Base-by-base conservation (phyloP, 208 protist genomes). In the Leishmania major region DNA sequence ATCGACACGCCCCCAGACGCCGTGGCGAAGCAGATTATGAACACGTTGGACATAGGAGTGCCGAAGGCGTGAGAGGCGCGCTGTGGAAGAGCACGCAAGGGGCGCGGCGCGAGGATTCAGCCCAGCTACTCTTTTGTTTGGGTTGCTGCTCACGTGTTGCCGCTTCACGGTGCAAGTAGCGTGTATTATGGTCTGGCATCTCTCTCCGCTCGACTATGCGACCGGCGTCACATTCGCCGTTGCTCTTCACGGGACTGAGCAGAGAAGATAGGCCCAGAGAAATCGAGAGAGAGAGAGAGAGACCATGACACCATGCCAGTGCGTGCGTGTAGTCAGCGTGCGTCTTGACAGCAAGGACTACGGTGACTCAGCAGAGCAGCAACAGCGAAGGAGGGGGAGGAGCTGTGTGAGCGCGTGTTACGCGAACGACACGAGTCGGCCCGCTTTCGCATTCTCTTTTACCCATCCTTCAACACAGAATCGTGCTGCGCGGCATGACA, bases 1-100 rank as follows among this genome's bases (percentile, higher is more conserved):
- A 97, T 97, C 78, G 92, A 96, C 87, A 97, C 89, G 59, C 94
- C 94, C 47, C 90, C 94, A 0, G 94, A 97, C 75, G 79, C 84
- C 6, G 81, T 97, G 22, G 94, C 94, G 53, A 84, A 81, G 77
- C 87, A 94, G 84, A 95, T 97, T 75, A 84, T 96, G 57, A 84
- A 75, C 70, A 94, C 86, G 45, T 66, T 93, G 62, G 84, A 92
- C 80, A 91, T 84, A 3, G 88, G 87, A 1, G 77, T 85, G 0
- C 64, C 85, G n/a, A 75, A 60, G 25, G 4, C 75, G 15, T 76
- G 71, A 67, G 45, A 43, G 64, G 67, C 15, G 60, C 55, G 40
- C 64, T 47, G 25, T n/a, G 19, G 37, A 66, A 80, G 51, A 78
- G 77, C 43, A 53, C n/a, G 51, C 66, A 75, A 70, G 11, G 71